These are phyloP conservation scores for Aspergillus hancockii DNA, from an alignment of 495 filamentous ascomycete species.

Conservation along the genomic window DNA sequence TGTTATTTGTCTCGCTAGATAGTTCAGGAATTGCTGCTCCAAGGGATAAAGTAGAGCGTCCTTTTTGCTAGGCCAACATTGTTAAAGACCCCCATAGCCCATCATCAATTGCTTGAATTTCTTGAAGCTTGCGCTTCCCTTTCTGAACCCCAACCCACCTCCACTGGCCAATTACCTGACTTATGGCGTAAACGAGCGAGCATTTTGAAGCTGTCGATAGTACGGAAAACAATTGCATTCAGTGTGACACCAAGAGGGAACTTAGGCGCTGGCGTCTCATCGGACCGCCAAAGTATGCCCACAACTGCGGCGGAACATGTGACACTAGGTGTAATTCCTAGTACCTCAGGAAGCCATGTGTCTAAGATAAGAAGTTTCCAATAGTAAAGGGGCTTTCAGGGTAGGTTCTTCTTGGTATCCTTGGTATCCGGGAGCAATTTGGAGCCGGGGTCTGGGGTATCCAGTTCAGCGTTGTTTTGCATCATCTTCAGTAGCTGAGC, in stretches of 20 bases:
- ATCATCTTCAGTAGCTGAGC: too few species aligned
- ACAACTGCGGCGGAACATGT: constrained; percentile 18
- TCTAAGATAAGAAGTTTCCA: neutral
- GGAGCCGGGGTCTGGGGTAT: too few species aligned
- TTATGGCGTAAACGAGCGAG: constrained; percentile 28
- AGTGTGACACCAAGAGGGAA: constrained; percentile 22
- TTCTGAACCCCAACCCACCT: constrained; percentile 39
- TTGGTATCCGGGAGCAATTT: neutral
- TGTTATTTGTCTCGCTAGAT: constrained; percentile 7
- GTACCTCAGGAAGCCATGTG: neutral
- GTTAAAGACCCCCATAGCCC: constrained; percentile 38
- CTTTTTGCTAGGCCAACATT: constrained; percentile 26
- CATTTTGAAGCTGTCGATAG: constrained; percentile 32
- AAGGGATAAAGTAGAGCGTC: constrained; percentile 17
- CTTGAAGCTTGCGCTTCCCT: constrained; percentile 21
- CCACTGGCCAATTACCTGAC: constrained; percentile 32
- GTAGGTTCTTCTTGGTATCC: neutral
- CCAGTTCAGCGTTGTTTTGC: too few species aligned
- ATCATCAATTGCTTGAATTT: constrained; percentile 34
- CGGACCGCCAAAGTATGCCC: constrained; percentile 11
- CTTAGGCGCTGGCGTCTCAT: constrained; percentile 9
- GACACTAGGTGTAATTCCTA: constrained; percentile 15
- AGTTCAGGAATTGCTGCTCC: constrained; percentile 31
- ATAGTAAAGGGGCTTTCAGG: neutral
- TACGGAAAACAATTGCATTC: constrained; percentile 37